Percentiles rank a stretch among this genome's conserved stretches.
phyloP scores from a whole-genome alignment of 345 rosid species.

The Bretschneidera sinensis region DNA sequence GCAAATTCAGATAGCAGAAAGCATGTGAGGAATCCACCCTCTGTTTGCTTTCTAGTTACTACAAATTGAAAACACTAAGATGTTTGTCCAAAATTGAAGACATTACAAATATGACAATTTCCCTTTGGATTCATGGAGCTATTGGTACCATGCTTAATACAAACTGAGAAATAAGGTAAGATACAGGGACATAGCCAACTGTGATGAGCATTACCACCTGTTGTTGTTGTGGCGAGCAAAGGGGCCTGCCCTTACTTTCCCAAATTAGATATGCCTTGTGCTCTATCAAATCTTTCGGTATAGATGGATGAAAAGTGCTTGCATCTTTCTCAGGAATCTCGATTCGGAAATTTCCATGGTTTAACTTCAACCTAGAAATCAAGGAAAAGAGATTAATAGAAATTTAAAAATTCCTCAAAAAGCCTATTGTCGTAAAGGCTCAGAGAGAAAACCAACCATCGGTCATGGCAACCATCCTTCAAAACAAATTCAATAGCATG shows the following conservation, averaged over 20 bases:
- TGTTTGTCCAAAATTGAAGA: too few relatives aligned
- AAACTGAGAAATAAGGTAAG: too few relatives aligned
- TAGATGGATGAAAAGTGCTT: constrained; percentile 17
- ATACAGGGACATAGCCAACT: too few relatives aligned
- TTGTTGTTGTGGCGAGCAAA: constrained; percentile 37
- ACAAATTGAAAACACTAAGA: too few relatives aligned
- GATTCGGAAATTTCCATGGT: constrained; percentile 49
- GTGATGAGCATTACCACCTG: constrained; percentile 34
- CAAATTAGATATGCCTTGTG: constrained; percentile 47
- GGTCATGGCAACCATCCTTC: constrained; percentile 47
- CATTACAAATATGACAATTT: too few relatives aligned
- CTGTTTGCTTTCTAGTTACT: too few relatives aligned
- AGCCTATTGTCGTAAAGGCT: constrained; percentile 3
- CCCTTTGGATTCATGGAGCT: too few relatives aligned
- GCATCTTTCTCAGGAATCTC: constrained; percentile 49
- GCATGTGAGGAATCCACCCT: too few relatives aligned
- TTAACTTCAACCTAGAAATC: constrained; percentile 43
- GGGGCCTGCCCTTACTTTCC: constrained; percentile 55
- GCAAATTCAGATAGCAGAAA: too few relatives aligned
- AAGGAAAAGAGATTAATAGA: constrained; percentile 9
- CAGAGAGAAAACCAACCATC: constrained; percentile 35
- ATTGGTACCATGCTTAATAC: too few relatives aligned
- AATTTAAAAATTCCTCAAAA: constrained; percentile 8
- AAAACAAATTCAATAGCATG: constrained; percentile 54
- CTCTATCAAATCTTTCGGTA: constrained; percentile 44